Conservation (phyloP, 179 eudicot species). For the Patellifolia procumbens region DNA sequence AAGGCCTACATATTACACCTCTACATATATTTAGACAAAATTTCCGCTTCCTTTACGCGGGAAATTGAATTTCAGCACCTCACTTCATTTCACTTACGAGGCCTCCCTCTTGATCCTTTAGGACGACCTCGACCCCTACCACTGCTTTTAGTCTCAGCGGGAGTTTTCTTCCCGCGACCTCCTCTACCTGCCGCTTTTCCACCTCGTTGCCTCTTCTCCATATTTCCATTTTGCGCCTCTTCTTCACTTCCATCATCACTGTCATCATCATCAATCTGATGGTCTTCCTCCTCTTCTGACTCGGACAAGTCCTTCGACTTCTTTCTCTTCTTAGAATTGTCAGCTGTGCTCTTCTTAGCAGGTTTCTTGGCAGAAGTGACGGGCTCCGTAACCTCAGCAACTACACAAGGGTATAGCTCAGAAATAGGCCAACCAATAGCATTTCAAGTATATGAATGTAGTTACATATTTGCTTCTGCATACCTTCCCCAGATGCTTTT, state of each 20-base stretch:
- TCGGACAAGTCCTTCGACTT: conserved; percentile 54
- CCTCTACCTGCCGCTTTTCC: conserved; percentile 59
- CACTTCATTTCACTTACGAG: conserved; percentile 40
- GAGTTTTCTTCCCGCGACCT: conserved; percentile 30
- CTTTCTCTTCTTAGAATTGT: conserved; percentile 64
- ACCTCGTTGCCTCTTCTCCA: conserved; percentile 49
- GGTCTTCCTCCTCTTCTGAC: conserved; percentile 49
- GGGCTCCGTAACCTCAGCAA: conserved; percentile 40
- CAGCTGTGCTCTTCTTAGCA: conserved; percentile 43
- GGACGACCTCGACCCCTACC: conserved; percentile 62
- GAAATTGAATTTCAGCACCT: conserved; percentile 12
- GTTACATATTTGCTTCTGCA: not conserved
- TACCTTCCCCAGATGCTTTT: conserved; percentile 76
- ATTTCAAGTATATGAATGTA: not conserved
- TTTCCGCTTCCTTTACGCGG: conserved; percentile 26
- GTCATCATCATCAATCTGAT: conserved; percentile 30
- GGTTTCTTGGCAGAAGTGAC: conserved; percentile 44
- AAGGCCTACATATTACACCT: conserved; percentile 15
- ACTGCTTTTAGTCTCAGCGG: conserved; percentile 40
- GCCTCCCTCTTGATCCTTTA: conserved; percentile 65
- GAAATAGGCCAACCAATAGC: not conserved
- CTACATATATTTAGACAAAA: conserved; percentile 34
- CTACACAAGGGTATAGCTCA: conserved; percentile 32
- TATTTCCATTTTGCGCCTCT: conserved; percentile 55
- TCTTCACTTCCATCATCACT: conserved; percentile 34